phyloP scores from a whole-genome alignment of 2,329 filamentous ascomycete genomes.

The Calonectria fujianensis region DNA sequence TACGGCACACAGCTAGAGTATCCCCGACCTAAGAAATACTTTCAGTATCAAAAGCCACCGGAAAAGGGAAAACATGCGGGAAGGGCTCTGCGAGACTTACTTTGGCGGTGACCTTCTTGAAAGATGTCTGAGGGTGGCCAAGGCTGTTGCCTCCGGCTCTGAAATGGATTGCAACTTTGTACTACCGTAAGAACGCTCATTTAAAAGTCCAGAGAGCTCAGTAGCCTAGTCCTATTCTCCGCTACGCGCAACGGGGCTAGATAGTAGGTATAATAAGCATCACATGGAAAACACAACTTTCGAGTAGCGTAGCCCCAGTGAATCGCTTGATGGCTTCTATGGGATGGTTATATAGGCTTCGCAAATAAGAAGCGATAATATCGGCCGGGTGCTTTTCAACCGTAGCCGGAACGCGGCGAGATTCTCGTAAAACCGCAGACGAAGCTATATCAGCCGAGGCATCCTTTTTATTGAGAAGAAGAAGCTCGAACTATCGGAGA shows the following conservation, averaged over 20 bases:
- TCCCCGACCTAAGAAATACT: constrained; percentile 35
- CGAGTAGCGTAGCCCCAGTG: constrained; percentile 48
- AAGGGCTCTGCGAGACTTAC: constrained; percentile 29
- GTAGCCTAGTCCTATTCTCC: constrained; percentile 60
- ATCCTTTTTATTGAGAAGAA: constrained; percentile 60
- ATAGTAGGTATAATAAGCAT: constrained; percentile 66
- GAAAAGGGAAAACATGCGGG: too few relatives aligned
- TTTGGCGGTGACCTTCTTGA: constrained; percentile 47
- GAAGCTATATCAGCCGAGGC: constrained; percentile 48
- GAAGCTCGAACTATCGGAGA: constrained; percentile 65
- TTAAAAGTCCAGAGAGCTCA: constrained; percentile 59
- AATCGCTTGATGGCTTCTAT: constrained; percentile 52
- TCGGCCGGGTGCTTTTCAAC: constrained; percentile 52
- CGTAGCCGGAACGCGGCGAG: not conserved
- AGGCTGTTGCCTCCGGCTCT: constrained; percentile 67
- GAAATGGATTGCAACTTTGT: constrained; percentile 61
- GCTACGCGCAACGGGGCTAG: constrained; percentile 62
- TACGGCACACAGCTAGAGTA: constrained; percentile 60
- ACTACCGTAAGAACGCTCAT: constrained; percentile 46
- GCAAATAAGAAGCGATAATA: constrained; percentile 58
- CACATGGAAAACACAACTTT: constrained; percentile 57
- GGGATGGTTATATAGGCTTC: constrained; percentile 57
- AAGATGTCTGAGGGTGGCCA: constrained; percentile 60
- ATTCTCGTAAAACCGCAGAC: constrained; percentile 48
- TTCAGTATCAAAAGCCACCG: not conserved